Evolutionary conservation across 2,329 filamentous ascomycete genomes (phyloP), one percentile per base, ranked within the genome.

Genomic region (Coniochaeta sp.): DNA sequence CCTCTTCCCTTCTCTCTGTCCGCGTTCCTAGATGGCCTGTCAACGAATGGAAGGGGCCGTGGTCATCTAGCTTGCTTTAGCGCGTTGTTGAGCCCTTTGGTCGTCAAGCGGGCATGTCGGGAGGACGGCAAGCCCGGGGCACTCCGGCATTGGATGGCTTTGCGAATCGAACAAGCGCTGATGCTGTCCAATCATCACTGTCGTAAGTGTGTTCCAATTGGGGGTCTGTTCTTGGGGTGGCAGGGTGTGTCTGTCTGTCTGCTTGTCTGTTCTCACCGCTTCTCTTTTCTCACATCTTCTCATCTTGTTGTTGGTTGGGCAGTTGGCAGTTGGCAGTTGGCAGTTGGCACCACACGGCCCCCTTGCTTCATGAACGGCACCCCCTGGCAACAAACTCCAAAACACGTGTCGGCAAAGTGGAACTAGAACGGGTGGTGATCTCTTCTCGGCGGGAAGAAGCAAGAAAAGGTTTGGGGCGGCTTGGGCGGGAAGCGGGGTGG

Each of bases 401-500:
- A 30, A 30, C 45, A 48, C 45, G 45, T 48, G 45, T n/a, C 12
- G 45, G 18, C 18, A 26, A 30, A 31, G 24, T 48, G 24, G 16
- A 9, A 31, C 45, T 31, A 48, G 20, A 48, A 31, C 18, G 45
- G 30, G 45, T 48, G 16, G 45, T 18, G 45, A 28, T 48, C 45
- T 32, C 30, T n/a, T n/a, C n/a, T 6, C 38, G 38, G 45, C 45
- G 45, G 26, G 45, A 46, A 48, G 32, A 48, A 32, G 27, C n/a
- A n/a, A n/a, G 46, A n/a, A 31, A 18, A 14, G 26, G 26, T 10
- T 28, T 48, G 35, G 35, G 35, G 35, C 8, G 10, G 35, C 8
- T 20, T 8, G 6, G 20, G 28, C 28, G 28, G 47, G 47, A 35
- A 49, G 47, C 47, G 47, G 46, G 47, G 47, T 49, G 47, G 47